A percentile compares a stretch with the other conserved stretches of the same genome.
Conservation (phyloP, 805 yeast species). For the Isabelozyma pseudorhagii region DNA sequence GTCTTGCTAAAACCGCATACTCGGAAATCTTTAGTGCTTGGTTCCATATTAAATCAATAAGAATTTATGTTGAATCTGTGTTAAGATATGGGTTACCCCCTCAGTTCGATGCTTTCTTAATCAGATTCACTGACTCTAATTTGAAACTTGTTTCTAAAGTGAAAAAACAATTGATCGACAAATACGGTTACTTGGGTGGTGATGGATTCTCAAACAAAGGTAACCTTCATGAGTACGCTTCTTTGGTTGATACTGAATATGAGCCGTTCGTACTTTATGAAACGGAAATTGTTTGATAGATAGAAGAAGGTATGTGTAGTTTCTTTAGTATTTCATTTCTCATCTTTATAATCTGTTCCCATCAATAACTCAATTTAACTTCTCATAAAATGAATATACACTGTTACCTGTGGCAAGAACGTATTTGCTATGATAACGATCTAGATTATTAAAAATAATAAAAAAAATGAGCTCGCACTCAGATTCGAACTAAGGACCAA, state of each 20-base stretch:
- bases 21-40: slow-evolving; percentile 80
- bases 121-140: slow-evolving; percentile 40
- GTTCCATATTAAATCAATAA: slow-evolving; percentile 85
- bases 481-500: slow-evolving; percentile 97
- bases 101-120: slow-evolving; percentile 58
- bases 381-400: not conserved
- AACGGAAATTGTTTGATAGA: slow-evolving; percentile 27
- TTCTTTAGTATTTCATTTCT: not conserved
- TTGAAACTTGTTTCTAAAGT: slow-evolving; percentile 48
- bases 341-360: not conserved
- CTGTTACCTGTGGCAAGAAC: too few relatives aligned
- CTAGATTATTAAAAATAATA: not conserved
- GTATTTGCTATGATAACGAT: not conserved
- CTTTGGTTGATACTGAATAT: slow-evolving; percentile 90
- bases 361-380: not conserved
- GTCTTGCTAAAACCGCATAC: slow-evolving; percentile 87
- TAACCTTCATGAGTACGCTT: slow-evolving; percentile 81
- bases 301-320: not conserved
- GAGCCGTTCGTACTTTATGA: slow-evolving; percentile 92
- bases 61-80: slow-evolving; percentile 89
- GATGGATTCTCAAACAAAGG: slow-evolving; percentile 74
- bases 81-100: slow-evolving; percentile 97
- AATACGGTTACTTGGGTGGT: slow-evolving; percentile 90
- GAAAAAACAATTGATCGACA: slow-evolving; percentile 64
- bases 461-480: slow-evolving; percentile 65